Percentiles rank a stretch among this genome's conserved stretches.
Evolutionary conservation across 495 filamentous ascomycete species (phyloP).

Genomic region (Hyaloscypha bicolor): DNA sequence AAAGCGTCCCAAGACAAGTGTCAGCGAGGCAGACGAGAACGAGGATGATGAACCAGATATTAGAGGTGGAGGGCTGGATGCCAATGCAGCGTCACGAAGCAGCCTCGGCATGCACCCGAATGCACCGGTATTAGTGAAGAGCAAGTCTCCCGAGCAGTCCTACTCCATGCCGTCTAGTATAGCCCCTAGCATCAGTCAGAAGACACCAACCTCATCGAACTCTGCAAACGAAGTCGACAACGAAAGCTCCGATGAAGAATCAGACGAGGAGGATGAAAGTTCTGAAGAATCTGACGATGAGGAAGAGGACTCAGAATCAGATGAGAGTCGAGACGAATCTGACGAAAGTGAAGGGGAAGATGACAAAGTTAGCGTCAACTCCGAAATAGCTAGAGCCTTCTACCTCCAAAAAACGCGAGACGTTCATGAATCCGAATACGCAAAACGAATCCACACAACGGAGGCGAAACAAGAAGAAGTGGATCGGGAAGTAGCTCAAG

Average conservation of each 20-base stretch:
- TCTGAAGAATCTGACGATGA: slow-evolving; percentile 7
- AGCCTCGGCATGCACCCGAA: slow-evolving; percentile 11
- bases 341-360: slow-evolving; percentile 2
- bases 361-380: background rate
- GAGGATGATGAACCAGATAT: background rate
- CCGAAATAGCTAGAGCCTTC: slow-evolving; percentile 1
- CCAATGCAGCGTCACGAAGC: background rate
- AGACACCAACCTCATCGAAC: background rate
- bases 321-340: background rate
- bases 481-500: background rate
- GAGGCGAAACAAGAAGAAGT: background rate
- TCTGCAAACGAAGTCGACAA: slow-evolving; percentile 1
- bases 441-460: background rate
- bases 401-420: background rate
- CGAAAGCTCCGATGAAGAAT: background rate
- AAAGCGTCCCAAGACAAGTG: background rate
- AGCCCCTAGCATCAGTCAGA: background rate
- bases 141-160: background rate
- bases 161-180: background rate
- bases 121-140: background rate
- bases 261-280: background rate
- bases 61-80: background rate
- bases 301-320: background rate
- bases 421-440: background rate
- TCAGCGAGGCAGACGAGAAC: background rate